Conservation (phyloP, 345 rosid species). For the Psidium guajava region DNA sequence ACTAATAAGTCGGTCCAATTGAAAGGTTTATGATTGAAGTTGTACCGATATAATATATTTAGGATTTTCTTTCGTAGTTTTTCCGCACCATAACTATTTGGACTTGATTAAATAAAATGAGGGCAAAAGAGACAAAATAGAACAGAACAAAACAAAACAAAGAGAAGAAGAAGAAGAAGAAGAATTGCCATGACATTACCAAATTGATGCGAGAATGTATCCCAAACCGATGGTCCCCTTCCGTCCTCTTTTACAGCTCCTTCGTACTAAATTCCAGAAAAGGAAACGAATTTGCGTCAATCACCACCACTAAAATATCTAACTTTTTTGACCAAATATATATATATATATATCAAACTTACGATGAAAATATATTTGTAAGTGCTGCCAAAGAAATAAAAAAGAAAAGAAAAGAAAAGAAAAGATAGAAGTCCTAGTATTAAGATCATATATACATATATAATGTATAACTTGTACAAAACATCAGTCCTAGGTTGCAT, state of each 20-base stretch:
- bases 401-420: background rate
- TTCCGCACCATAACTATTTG: background rate
- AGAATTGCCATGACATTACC: slow-evolving; percentile 8
- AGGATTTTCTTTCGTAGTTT: too few species aligned
- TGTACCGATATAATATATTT: too few species aligned
- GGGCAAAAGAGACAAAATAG: background rate
- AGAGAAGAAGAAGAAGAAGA: too few species aligned
- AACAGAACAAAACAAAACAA: too few species aligned
- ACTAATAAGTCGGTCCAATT: too few species aligned
- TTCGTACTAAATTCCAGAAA: slow-evolving; percentile 37
- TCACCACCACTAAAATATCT: background rate
- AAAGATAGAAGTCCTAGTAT: background rate
- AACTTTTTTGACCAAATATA: background rate
- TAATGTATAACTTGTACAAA: too few species aligned
- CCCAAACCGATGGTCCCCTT: slow-evolving; percentile 87
- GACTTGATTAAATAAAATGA: background rate
- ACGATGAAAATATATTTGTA: background rate
- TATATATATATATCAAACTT: background rate
- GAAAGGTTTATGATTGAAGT: too few species aligned
- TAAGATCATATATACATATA: background rate
- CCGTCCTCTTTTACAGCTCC: slow-evolving; percentile 90
- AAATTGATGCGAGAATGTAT: slow-evolving; percentile 56
- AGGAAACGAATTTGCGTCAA: background rate
- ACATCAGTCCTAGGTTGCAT: too few species aligned
- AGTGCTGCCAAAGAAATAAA: background rate